Evolutionary conservation across 108 stramenopile genomes (phyloP).

Genomic region (Ochromonas danica): DNA sequence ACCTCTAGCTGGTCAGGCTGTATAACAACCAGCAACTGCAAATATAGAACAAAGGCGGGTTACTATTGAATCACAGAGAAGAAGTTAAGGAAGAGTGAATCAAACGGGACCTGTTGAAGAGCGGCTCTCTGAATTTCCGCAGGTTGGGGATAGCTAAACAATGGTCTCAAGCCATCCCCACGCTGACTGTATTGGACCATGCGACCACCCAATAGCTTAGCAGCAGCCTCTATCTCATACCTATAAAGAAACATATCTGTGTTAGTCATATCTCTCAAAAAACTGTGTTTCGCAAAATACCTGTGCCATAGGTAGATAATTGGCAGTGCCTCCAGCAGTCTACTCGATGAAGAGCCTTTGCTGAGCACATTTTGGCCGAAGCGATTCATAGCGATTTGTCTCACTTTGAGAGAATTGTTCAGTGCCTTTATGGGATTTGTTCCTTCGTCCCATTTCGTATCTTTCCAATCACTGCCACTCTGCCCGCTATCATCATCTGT

Average conservation of each 20-base stretch:
- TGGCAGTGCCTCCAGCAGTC: not conserved
- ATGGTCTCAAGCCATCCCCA: not conserved
- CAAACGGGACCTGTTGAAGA: not conserved
- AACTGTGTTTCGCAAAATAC: not conserved
- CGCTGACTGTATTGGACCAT: not conserved
- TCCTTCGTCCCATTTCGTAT: not conserved
- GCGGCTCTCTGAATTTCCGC: not conserved
- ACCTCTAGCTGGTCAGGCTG: not conserved
- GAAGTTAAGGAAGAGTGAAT: not conserved
- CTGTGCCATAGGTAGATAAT: constrained; percentile 5
- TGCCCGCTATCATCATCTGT: not conserved
- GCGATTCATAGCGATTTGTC: not conserved
- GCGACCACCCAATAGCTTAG: not conserved
- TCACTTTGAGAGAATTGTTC: not conserved
- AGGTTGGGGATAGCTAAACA: too few relatives aligned
- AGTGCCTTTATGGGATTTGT: not conserved
- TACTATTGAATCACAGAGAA: not conserved
- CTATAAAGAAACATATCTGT: not conserved
- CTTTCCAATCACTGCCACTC: not conserved
- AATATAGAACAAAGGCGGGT: not conserved
- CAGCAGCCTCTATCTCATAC: constrained; percentile 6
- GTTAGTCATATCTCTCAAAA: not conserved
- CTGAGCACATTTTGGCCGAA: not conserved
- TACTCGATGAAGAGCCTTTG: not conserved
- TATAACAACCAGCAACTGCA: not conserved